Percentiles rank a stretch among this genome's conserved stretches.
Evolutionary conservation across 1,284 basidiomycete species (phyloP).

Genomic region (Ceratobasidium sp.): DNA sequence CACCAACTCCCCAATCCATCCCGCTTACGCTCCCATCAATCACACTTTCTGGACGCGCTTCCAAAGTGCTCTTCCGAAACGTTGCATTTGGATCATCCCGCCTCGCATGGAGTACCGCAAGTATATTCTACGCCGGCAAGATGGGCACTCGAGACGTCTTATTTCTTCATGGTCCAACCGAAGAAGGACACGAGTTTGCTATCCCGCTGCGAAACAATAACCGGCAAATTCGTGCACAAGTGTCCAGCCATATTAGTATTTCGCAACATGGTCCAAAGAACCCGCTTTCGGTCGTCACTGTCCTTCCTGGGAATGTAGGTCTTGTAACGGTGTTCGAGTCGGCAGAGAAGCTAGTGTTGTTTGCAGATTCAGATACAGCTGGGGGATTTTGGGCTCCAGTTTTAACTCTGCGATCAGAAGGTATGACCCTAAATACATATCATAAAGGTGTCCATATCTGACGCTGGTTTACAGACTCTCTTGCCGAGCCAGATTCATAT

Average conservation of each 20-base stretch:
- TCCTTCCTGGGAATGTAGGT: constrained; percentile 69
- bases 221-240: not conserved
- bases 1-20: constrained; percentile 66
- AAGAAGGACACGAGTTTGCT: constrained; percentile 72
- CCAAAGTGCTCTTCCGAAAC: constrained; percentile 51
- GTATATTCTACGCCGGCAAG: constrained; percentile 73
- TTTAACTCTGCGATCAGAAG: constrained; percentile 54
- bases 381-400: constrained; percentile 70
- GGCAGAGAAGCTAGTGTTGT: constrained; percentile 73
- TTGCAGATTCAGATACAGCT: constrained; percentile 72
- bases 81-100: constrained; percentile 50
- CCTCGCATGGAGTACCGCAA: constrained; percentile 61
- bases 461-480: constrained; percentile 55
- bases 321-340: constrained; percentile 76
- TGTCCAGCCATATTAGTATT: constrained; percentile 12
- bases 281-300: constrained; percentile 59
- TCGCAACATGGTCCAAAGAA: constrained; percentile 14
- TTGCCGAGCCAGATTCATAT: constrained; percentile 53
- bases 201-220: constrained; percentile 57
- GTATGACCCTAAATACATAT: not conserved
- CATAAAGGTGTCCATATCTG: not conserved
- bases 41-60: constrained; percentile 50
- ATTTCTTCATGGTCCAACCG: constrained; percentile 72
- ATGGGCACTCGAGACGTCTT: constrained; percentile 77
- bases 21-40: constrained; percentile 49